Base-by-base conservation (phyloP, 148 eudicot species). In the Chenopodium formosanum region DNA sequence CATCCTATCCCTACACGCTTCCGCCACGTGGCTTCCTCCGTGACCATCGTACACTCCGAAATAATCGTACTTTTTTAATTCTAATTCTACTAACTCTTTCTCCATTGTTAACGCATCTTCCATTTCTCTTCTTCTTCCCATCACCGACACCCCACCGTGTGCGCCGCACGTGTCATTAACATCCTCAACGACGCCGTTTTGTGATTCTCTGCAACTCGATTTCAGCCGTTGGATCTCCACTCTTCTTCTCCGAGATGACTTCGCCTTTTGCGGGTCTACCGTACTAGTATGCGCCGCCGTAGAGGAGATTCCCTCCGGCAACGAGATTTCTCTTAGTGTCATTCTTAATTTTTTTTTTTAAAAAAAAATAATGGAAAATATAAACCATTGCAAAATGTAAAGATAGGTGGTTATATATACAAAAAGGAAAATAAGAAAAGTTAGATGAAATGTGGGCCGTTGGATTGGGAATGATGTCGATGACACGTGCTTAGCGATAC, bases 41-140 rank as follows among this genome's bases (percentile, higher is more conserved):
- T 93, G 95, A 0, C 95, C 97, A 23, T 92, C 95, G 74, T 83
- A 93, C 9, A 93, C 92, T 1, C 92, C 97, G 79, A 48, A 92
- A 75, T 82, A 90, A 58, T 90, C 91, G 64, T 80, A 89, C n/a
- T 73, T 83, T 17, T 13, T 76, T 1, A 64, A 52, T 44, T 78
- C 81, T 0, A 70, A 29, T 19, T 56, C 62, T 12, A 56, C 22
- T 4, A 85, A 83, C 22, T 84, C 90, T 47, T 78, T 29, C 67
- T 86, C 86, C 2, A 88, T 83, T 0, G 81, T 74, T 71, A 88
- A 86, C 1, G 94, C 83, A 27, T 93, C 97, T 79, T 93, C 93
- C 97, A 93, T 91, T 68, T 87, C 89, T 47, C 92, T 56, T 40
- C 98, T 85, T 75, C 94, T 66, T 0, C 96, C 98, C 78, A 91